Evolutionary conservation across 176 grass and related monocot genomes (phyloP).

Genomic region (Tillandsia fasciculata): DNA sequence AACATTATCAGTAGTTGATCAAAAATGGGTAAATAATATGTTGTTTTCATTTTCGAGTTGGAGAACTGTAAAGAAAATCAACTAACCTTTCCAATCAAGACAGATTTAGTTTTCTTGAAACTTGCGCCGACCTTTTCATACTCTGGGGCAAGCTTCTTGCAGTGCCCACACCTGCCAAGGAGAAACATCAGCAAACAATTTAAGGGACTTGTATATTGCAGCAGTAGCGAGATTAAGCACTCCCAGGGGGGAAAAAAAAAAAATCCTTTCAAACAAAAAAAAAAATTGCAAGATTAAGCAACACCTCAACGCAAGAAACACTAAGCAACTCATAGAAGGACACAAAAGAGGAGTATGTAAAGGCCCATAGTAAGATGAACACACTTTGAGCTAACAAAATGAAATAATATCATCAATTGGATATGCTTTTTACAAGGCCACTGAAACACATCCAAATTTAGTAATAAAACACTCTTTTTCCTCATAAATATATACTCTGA

Average conservation of each 20-base stretch:
- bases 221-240: neutral
- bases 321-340: too few species aligned
- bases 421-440: neutral
- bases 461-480: neutral
- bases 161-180: conserved; percentile 79
- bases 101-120: conserved; percentile 90
- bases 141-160: conserved; percentile 98
- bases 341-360: too few species aligned
- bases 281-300: too few species aligned
- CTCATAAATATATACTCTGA: neutral
- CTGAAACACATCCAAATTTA: neutral
- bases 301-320: too few species aligned
- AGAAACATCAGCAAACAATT: conserved; percentile 5
- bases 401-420: too few species aligned
- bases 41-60: too few species aligned
- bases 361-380: too few species aligned
- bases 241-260: too few species aligned
- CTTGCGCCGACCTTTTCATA: conserved; percentile 86
- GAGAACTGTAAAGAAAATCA: neutral
- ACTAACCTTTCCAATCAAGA: conserved; percentile 84
- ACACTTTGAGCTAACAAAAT: too few species aligned
- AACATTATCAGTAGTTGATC: too few species aligned
- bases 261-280: too few species aligned
- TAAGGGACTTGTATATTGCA: neutral
- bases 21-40: too few species aligned